Evolutionary conservation across 2,329 filamentous ascomycete genomes (phyloP), one percentile per base, ranked within the genome.

Genomic region (Plenodomus biglobosus): DNA sequence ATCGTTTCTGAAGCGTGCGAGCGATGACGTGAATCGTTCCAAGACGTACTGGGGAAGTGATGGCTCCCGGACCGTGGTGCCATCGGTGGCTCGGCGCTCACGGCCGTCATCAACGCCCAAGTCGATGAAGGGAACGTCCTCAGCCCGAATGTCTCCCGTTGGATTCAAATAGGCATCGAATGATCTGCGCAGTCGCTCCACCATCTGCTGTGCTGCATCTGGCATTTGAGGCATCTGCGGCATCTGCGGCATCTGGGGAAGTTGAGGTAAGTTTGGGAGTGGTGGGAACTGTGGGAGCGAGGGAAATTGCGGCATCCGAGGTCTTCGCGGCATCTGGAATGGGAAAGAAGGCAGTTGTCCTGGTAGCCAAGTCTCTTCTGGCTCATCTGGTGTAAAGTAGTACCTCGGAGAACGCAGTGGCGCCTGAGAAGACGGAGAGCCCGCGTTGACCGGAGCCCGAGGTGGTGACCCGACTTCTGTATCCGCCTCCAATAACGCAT

Each of bases 1-100:
- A 38, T 78, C 77, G 44, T 76, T 76, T 13, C 76, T 62, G 55
- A 78, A 75, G 4, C 76, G 76, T 1, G 70, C 70, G 0, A 78
- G 53, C 27, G 73, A 75, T 38, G 75, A 66, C 6, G 71, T 73
- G 19, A 78, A 70, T 0, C 75, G 70, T 40, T 77, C 73, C 7
- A 78, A 60, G 52, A 78, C 75, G 36, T 76, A 75, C 48, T 76
- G 75, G 0, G 76, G 66, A 8, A 71, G 70, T 4, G 71, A 72
- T 17, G 76, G 75, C 30, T 65, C 61, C 42, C 61, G 57, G 17
- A 70, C 68, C 30, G 61, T 62, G 3, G 69, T 68, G 13, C 67
- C 68, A 38, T 71, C 70, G 7, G 66, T 69, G 15, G 68, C 66
- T n/a, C 53, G 52, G 3, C 56, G 58, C 38, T 69, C 66, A 7